phyloP scores from a whole-genome alignment of 495 filamentous ascomycete genomes.

The Trichoderma erinaceum region DNA sequence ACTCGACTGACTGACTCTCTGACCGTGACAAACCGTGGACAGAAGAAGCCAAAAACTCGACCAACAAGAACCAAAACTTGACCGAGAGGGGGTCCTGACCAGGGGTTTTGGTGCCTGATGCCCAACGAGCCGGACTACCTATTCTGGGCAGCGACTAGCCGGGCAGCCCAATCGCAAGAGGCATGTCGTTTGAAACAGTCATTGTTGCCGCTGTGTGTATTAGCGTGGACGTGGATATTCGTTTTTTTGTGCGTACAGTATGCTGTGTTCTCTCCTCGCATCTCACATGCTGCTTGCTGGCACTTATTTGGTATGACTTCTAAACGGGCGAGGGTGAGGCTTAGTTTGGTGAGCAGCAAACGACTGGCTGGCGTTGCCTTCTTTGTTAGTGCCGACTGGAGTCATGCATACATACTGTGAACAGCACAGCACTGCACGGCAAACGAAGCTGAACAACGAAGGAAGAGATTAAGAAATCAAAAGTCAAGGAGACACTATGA shows the following conservation, averaged over 20 bases:
- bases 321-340: neutral
- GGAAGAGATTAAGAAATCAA: neutral
- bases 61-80: neutral
- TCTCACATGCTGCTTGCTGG: neutral
- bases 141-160: conserved; percentile 5
- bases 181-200: conserved; percentile 4
- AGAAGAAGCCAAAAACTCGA: neutral
- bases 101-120: conserved; percentile 12
- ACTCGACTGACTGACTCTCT: neutral
- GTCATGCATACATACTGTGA: neutral
- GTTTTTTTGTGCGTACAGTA: neutral
- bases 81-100: too few relatives aligned
- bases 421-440: neutral
- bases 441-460: neutral
- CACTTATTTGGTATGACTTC: neutral
- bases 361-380: neutral
- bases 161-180: conserved; percentile 7
- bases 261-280: neutral
- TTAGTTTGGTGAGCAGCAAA: neutral
- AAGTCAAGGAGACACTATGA: neutral
- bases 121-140: conserved; percentile 8
- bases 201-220: neutral
- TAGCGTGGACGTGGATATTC: neutral
- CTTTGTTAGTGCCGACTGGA: neutral
- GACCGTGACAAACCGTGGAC: conserved; percentile 9